Base-by-base conservation (phyloP, 306 rosid species). In the Ziziphus jujuba region DNA sequence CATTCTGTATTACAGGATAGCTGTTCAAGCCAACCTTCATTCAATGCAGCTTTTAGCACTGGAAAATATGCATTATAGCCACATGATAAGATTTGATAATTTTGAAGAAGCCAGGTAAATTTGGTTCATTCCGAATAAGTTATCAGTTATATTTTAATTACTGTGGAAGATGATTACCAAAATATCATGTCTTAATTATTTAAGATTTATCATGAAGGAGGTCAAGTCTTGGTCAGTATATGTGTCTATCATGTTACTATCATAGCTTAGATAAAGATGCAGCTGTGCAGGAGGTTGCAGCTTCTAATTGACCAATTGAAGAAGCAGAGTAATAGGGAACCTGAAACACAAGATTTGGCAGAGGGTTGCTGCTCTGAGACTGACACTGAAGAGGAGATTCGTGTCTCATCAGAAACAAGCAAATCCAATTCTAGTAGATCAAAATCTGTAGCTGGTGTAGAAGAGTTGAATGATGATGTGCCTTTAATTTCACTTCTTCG, bases 31-130 rank as follows among this genome's bases (percentile, higher is more conserved):
- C 28, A 74, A 83, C 61, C 85, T 86, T 75, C 87, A 87, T 71
- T 61, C 72, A n/a, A 38, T 77, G 52, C 93, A 93, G 75, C 95
- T 88, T 74, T 70, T 78, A 48, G 98, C 96, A 21, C 85, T 93
- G 72, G 95, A 93, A 74, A 90, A 90, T 67, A 93, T 93, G 98
- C 97, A 93, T 63, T 90, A 93, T 68, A 83, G 83, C 85, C 82
- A 90, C 72, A 80, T 90, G 96, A 86, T 88, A 61, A 81, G 98
- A 77, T 88, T 90, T 82, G 91, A 87, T 70, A 69, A 90, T 70
- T 84, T 81, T 67, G 82, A 79, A 24, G 89, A 88, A 85, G 85
- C 96, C 70, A 81, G 97, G 98, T 90, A 93, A 77, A 69, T 65
- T 48, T 48, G 50, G 57, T 72, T 70, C 28, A 36, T 55, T 60